Percentiles rank a stretch among this genome's conserved stretches.
phyloP scores from a whole-genome alignment of 2,329 filamentous ascomycete genomes.

The Sarocladium kiliense region DNA sequence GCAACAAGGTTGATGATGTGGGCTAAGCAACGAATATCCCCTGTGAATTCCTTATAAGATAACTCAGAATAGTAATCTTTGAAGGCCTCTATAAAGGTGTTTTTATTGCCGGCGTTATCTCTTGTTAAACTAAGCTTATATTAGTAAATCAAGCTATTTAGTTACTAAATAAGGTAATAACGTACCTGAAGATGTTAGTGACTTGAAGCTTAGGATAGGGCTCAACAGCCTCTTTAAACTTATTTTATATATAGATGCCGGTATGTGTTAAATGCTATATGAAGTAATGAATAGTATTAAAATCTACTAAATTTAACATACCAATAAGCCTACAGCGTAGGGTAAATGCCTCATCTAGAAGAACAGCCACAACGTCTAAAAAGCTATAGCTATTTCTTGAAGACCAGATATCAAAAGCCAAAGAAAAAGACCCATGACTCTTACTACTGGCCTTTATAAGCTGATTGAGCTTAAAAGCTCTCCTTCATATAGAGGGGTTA shows the following conservation, averaged over 20 bases:
- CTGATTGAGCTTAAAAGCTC: not conserved
- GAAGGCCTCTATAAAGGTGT: not conserved
- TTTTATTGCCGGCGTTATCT: not conserved
- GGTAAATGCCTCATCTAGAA: not conserved
- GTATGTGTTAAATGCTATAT: not conserved
- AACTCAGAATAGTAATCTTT: not conserved
- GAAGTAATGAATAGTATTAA: not conserved
- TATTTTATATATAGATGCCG: not conserved
- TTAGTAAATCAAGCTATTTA: not conserved
- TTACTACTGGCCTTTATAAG: not conserved
- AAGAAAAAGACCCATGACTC: not conserved
- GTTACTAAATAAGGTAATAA: not conserved
- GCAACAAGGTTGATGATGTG: not conserved
- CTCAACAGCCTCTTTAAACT: not conserved
- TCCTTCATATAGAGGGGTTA: not conserved
- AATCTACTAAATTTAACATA: not conserved
- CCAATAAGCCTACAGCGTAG: not conserved
- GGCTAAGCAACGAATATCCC: not conserved
- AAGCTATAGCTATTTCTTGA: not conserved
- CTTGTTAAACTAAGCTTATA: not conserved
- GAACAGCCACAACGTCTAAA: not conserved
- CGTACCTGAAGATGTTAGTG: not conserved
- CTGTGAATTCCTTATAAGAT: not conserved
- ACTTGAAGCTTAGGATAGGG: not conserved
- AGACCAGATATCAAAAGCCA: not conserved